Evolutionary conservation across 352 stramenopile genomes (phyloP).

Genomic region (Phytophthora europaea): DNA sequence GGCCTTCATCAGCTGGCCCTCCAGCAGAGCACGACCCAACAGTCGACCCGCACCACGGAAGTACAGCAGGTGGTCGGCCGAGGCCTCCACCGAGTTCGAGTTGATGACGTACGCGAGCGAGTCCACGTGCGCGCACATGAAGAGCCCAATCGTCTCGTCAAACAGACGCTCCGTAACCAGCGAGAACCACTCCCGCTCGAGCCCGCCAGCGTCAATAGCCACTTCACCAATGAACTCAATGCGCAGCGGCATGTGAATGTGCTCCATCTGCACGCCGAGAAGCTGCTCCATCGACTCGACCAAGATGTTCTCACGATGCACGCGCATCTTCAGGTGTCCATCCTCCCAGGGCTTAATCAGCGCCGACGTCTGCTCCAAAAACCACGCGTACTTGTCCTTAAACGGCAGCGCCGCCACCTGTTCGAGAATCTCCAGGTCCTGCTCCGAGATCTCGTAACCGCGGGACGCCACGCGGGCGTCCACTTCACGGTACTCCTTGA

Average conservation of each 20-base stretch:
- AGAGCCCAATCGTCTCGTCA: slow-evolving; percentile 88
- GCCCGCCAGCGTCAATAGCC: slow-evolving; percentile 90
- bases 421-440: slow-evolving; percentile 89
- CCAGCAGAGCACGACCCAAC: slow-evolving; percentile 96
- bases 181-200: slow-evolving; percentile 92
- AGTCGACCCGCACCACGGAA: slow-evolving; percentile 96
- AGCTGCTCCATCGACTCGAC: slow-evolving; percentile 90
- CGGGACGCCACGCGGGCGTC: slow-evolving; percentile 85
- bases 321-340: slow-evolving; percentile 86
- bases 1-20: slow-evolving; percentile 94
- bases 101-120: slow-evolving; percentile 88
- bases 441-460: slow-evolving; percentile 90
- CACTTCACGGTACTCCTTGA: slow-evolving; percentile 91
- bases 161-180: slow-evolving; percentile 90
- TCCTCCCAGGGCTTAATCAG: slow-evolving; percentile 90
- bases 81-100: slow-evolving; percentile 82
- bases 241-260: slow-evolving; percentile 88
- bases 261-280: slow-evolving; percentile 85
- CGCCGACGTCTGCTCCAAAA: slow-evolving; percentile 84
- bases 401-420: slow-evolving; percentile 87
- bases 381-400: slow-evolving; percentile 92
- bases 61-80: slow-evolving; percentile 97
- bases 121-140: slow-evolving; percentile 87
- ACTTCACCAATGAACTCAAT: slow-evolving; percentile 93
- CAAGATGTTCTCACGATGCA: slow-evolving; percentile 87